Base-by-base conservation (phyloP, 2,329 filamentous ascomycete genomes). In the Fusarium zealandicum region DNA sequence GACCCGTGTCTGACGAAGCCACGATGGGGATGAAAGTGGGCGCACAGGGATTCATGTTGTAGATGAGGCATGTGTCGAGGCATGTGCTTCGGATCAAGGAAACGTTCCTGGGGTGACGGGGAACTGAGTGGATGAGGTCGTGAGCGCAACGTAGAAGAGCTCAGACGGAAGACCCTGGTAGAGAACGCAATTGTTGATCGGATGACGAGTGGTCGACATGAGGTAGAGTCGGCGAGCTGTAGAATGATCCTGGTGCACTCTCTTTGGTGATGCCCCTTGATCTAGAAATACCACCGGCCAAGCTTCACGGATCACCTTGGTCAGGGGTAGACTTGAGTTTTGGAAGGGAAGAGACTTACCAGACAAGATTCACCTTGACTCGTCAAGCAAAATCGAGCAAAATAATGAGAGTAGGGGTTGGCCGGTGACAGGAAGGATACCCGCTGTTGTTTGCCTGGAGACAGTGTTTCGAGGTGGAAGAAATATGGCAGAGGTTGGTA, bases 11-110 rank as follows among this genome's bases (percentile, higher is more conserved):
- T 11, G 54, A 46, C 16, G 42, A n/a, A 39, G 39, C 25, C 13
- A 37, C 30, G 37, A 35, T 58, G 13, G 70, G 69, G 14, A 61
- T 54, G 40, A 71, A 71, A 14, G 61, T 54, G n/a, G 57, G 52
- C 7, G 69, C 69, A 14, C 56, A 59, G 4, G 69, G 69, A 54
- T 72, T 72, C 69, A 72, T 72, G 31, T 28, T 50, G 20, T 25
- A 25, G 28, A 28, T 14, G 8, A 13, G 25, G 3, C 33, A 28
- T 38, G 35, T 43, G 33, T 39, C 7, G 30, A 38, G 31, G 27
- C 37, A 36, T 48, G 12, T 45, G 31, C 10, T 17, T 43, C 27
- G 20, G 6, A 22, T 22, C 30, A 25, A 3, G 10, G 10, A 17
- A 36, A 10, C 16, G 6, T n/a, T 17, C 14, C 27, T 7, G 22